Evolutionary conservation across 2,329 filamentous ascomycete species (phyloP), one percentile per base, ranked within the genome.

Genomic region (Nemania diffusa): DNA sequence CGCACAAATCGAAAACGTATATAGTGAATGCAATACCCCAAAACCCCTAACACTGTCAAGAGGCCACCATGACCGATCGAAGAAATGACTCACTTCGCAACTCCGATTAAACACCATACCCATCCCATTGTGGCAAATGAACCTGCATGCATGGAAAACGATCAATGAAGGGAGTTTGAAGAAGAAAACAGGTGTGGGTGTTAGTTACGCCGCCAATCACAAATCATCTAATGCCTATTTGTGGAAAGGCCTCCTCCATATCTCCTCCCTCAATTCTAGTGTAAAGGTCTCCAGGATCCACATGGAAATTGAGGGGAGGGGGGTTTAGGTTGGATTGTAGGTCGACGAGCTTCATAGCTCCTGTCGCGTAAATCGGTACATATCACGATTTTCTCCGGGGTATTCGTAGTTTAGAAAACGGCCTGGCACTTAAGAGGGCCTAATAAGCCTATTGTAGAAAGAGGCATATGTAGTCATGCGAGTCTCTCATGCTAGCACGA

Each of bases 341-440:
- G 20, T 53, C 37, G 40, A 57, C 13, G 27, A 46, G 44, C 15
- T 48, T 51, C 27, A 8, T 64, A 13, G 20, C 32, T 48, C 22
- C 20, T 27, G 24, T 32, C 46, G 42, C 11, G 9, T 11, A 42
- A 55, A 52, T 52, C 13, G 27, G 22, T 32, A 9, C 34, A 13
- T 40, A 15, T 27, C 20, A 46, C 24, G 24, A 55, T 40, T 61
- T 29, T 24, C 44, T n/a, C 27, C 46, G 17, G 32, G 24, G 34
- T 51, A 29, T 42, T 55, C n/a, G 48, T 42, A 50, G 32, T 17
- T 50, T 52, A 48, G 48, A 53, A 37, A 60, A 32, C 29, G 63
- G 53, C 66, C 51, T 40, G 62, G 66, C 63, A 51, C 42, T 69
- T 70, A 62, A 59, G 37, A 34, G 40, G 22, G 44, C 26, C 29